phyloP scores from a whole-genome alignment of 305 asterid genomes.

The Fraxinus xanthoxyloides region DNA sequence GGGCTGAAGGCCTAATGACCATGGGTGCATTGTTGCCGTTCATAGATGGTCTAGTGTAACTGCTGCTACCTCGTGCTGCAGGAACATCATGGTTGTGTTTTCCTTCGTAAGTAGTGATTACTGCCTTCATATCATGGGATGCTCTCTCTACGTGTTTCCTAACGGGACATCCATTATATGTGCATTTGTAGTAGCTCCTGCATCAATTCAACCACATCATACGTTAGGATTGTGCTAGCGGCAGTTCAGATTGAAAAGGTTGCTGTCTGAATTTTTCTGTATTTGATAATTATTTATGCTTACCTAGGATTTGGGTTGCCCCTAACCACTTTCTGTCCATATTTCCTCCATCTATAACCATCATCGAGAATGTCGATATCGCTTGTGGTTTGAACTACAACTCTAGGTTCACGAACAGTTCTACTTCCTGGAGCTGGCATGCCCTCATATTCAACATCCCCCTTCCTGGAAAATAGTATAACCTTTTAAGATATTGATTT shows the following conservation, averaged over 20 bases:
- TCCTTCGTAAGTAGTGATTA: conserved; percentile 24
- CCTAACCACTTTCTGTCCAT: conserved; percentile 62
- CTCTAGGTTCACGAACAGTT: conserved; percentile 62
- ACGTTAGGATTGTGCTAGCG: neutral
- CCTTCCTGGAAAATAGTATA: conserved; percentile 51
- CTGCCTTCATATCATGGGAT: conserved; percentile 17
- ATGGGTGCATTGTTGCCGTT: conserved; percentile 28
- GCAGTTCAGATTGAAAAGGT: neutral
- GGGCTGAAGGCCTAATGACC: conserved; percentile 33
- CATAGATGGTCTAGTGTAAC: conserved; percentile 25
- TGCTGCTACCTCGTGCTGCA: conserved; percentile 18
- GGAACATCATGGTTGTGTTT: conserved; percentile 28
- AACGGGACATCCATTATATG: conserved; percentile 13
- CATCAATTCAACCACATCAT: conserved; percentile 13
- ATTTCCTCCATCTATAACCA: conserved; percentile 67
- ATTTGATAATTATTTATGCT: neutral
- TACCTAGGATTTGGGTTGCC: conserved; percentile 69
- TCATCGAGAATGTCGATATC: conserved; percentile 65
- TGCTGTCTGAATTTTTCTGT: neutral
- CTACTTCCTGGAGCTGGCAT: conserved; percentile 57
- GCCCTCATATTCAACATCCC: conserved; percentile 59
- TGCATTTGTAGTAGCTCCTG: conserved; percentile 35
- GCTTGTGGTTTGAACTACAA: conserved; percentile 62
- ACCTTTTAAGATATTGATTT: neutral
- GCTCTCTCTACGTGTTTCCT: conserved; percentile 27